Evolutionary conservation across 257 asterid genomes (phyloP), one percentile per base, ranked within the genome.

Genomic region (Mitragyna speciosa): DNA sequence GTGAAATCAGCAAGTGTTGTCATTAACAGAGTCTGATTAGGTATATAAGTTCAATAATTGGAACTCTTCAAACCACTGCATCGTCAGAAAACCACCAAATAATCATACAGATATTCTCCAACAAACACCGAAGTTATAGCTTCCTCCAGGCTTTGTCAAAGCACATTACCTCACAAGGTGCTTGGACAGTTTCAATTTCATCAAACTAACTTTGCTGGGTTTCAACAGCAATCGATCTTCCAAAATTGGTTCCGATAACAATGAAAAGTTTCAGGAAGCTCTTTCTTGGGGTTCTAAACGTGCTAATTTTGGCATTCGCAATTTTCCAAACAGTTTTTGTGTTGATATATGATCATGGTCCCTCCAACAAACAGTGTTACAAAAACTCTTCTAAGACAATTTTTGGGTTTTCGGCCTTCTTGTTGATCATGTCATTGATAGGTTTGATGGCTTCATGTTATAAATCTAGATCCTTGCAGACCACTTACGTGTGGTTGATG

Each of bases 211-310:
- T 43, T 14, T 24, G 75, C 75, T 71, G 76, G 76, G 76, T n/a
- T 71, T 70, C 10, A 2, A 4, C 56, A 70, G 75, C 48, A 7
- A 22, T 39, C 52, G 26, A 67, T 67, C 72, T 39, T 20, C 73
- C 17, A 66, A 12, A 11, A 2, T 69, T 69, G 41, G 15, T 17
- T 41, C 22, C 64, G 41, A 15, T 20, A 59, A 76, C 24, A 45
- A 84, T 84, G 82, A 67, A 26, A 70, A 73, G 77, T 33, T 77
- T 49, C 28, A 66, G 87, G 69, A 80, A 59, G 65, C 66, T 84
- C 28, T 33, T 80, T 52, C 76, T 84, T 20, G 78, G 79, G 64
- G 20, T 83, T 81, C 51, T 80, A 33, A 84, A 80, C 56, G 77
- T 72, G 49, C 41, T 77, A n/a, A 43, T 74, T 49, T 51, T 84